Evolutionary conservation across 179 eudicot species (phyloP).

Genomic region (Patellifolia procumbens): DNA sequence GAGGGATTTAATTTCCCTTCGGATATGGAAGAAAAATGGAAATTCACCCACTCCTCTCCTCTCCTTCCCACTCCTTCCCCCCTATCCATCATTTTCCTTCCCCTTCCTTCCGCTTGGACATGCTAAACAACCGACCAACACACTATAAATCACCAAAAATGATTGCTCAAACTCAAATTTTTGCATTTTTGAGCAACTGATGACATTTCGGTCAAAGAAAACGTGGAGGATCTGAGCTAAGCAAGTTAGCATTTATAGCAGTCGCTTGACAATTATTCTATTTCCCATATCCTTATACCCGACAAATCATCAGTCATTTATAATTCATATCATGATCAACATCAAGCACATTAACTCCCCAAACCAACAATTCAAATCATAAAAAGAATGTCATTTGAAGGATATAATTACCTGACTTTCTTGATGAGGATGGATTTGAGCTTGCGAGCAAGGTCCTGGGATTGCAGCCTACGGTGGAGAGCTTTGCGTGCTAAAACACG

Average conservation of each 20-base stretch:
- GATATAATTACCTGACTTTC: slow-evolving; percentile 68
- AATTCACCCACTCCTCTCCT: too few relatives aligned
- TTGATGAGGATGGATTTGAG: slow-evolving; percentile 65
- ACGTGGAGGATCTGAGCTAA: background rate
- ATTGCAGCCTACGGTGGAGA: slow-evolving; percentile 51
- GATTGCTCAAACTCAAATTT: background rate
- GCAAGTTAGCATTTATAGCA: background rate
- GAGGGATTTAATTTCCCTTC: too few relatives aligned
- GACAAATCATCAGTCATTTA: background rate
- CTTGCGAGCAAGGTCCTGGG: slow-evolving; percentile 73
- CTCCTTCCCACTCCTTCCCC: too few relatives aligned
- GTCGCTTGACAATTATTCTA: too few relatives aligned
- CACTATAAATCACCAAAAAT: background rate
- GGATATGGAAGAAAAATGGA: too few relatives aligned
- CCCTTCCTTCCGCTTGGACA: too few relatives aligned
- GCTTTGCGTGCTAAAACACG: slow-evolving; percentile 65
- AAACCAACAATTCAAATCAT: background rate
- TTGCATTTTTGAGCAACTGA: background rate
- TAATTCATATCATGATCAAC: background rate
- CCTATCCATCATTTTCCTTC: too few relatives aligned
- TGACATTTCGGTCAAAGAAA: background rate
- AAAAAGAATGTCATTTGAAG: background rate
- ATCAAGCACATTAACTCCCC: background rate
- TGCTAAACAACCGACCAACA: too few relatives aligned
- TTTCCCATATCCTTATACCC: background rate